phyloP scores from a whole-genome alignment of 2,329 filamentous ascomycete genomes.

The Sclerotinia glacialis region DNA sequence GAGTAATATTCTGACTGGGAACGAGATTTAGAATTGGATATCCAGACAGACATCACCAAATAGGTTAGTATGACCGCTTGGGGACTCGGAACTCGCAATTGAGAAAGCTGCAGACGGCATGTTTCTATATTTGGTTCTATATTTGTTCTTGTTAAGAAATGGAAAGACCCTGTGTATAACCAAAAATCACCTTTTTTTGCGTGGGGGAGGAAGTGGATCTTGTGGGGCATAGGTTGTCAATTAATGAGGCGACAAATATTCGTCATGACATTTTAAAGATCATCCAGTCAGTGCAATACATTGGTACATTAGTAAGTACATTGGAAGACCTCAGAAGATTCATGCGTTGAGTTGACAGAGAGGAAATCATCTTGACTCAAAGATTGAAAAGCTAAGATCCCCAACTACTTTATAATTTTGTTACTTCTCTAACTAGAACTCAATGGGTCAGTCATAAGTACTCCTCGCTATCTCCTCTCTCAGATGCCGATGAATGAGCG shows the following conservation, averaged over 20 bases:
- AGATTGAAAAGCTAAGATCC: not conserved
- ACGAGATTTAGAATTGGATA: constrained; percentile 10
- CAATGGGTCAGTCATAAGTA: not conserved
- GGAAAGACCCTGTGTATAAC: constrained; percentile 5
- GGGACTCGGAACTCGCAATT: constrained; percentile 13
- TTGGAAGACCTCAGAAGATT: not conserved
- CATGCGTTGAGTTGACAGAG: constrained; percentile 6
- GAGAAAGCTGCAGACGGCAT: constrained; percentile 11
- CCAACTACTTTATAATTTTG: not conserved
- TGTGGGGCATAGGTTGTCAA: constrained; percentile 4
- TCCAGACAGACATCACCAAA: not conserved
- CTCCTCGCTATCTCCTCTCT: not conserved
- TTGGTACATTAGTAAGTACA: not conserved
- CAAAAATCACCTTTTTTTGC: not conserved
- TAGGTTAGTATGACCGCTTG: constrained; percentile 14
- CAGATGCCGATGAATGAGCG: not conserved
- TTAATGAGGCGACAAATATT: not conserved
- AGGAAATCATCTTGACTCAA: not conserved
- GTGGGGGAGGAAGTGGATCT: constrained; percentile 9
- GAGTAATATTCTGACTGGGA: constrained; percentile 3
- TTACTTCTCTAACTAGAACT: not conserved
- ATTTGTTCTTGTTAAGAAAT: constrained; percentile 11
- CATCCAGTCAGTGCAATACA: constrained; percentile 7
- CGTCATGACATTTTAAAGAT: constrained; percentile 11
- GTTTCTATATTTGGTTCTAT: constrained; percentile 20